Evolutionary conservation across 139 green algal species (phyloP).

Genomic region (Auxenochlorella pyrenoidosa): DNA sequence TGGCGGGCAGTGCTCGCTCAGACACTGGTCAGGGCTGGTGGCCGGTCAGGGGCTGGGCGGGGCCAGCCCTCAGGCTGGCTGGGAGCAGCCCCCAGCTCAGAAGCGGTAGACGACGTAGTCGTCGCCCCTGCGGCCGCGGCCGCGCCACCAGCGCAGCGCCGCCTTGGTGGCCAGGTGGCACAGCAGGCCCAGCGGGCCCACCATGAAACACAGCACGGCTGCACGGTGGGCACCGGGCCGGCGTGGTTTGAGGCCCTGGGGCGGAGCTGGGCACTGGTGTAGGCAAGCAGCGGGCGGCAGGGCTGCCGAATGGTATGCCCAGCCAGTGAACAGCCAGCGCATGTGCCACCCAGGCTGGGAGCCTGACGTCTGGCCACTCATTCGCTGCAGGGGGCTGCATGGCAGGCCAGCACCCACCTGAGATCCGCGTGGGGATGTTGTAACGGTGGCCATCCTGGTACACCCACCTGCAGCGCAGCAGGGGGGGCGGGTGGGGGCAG

Average conservation of each 20-base stretch:
- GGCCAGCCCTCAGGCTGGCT: background rate
- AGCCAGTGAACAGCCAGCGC: no score
- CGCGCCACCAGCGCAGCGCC: slow-evolving; percentile 10
- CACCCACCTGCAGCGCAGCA: slow-evolving; percentile 64
- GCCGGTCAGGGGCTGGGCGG: no score
- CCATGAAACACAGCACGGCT: slow-evolving; percentile 92
- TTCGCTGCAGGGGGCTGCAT: background rate
- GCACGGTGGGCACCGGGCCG: background rate
- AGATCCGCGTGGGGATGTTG: slow-evolving; percentile 8
- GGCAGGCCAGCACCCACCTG: background rate
- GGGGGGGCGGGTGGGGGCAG: no score
- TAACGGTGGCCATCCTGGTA: slow-evolving; percentile 74
- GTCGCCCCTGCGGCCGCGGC: background rate
- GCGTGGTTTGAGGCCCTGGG: no score
- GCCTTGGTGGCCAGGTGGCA: slow-evolving; percentile 71
- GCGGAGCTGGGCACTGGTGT: no score
- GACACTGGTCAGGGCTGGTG: no score
- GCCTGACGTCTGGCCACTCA: background rate
- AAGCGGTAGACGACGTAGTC: slow-evolving; percentile 26
- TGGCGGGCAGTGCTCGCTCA: no score
- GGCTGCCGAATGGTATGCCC: background rate
- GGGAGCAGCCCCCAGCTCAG: background rate
- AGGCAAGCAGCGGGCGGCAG: background rate
- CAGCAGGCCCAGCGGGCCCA: slow-evolving; percentile 84
- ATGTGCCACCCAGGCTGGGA: background rate